A percentile compares a stretch with the other conserved stretches of the same genome.
These are phyloP conservation scores for Agroathelia rolfsii DNA, from an alignment of 1,284 basidiomycete genomes.

Conservation along the genomic window DNA sequence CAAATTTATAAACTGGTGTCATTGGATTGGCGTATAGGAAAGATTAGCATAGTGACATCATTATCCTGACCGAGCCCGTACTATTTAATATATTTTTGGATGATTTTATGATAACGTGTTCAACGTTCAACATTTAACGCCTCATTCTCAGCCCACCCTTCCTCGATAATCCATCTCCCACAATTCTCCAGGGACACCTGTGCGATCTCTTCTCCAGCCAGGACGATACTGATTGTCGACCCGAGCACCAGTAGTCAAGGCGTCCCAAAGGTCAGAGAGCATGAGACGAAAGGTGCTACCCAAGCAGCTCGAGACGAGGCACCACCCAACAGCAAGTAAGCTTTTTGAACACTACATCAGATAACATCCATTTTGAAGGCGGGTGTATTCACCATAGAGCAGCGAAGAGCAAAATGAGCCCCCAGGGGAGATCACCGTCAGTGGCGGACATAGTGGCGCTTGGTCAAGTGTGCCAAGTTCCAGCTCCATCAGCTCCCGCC, in stretches of 20 bases:
- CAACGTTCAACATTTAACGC: no score
- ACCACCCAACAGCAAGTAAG: conserved; percentile 45
- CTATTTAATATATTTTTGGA: no score
- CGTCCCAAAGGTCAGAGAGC: conserved; percentile 36
- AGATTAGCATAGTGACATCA: no score
- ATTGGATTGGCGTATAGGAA: no score
- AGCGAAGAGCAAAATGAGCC: conserved; percentile 24
- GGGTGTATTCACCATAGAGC: conserved; percentile 33
- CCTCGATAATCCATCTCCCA: conserved; percentile 54
- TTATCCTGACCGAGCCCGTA: no score
- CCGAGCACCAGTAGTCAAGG: conserved; percentile 19
- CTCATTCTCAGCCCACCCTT: conserved; percentile 14
- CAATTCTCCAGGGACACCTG: conserved; percentile 29
- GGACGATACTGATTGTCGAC: conserved; percentile 24
- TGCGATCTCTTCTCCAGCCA: conserved; percentile 14
- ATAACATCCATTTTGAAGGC: conserved; percentile 10
- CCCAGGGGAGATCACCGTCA: conserved; percentile 13
- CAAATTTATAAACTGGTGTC: no score
- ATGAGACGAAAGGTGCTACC: conserved; percentile 36
- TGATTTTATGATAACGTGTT: no score
- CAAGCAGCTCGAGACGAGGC: conserved; percentile 55
- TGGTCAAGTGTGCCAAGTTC: neutral
- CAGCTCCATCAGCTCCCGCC: no score
- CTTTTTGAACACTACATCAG: conserved; percentile 22
- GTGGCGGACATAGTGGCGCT: conserved; percentile 11